Evolutionary conservation across 768 basidiomycete genomes (phyloP).

Genomic region (Mycena kentingensis): DNA sequence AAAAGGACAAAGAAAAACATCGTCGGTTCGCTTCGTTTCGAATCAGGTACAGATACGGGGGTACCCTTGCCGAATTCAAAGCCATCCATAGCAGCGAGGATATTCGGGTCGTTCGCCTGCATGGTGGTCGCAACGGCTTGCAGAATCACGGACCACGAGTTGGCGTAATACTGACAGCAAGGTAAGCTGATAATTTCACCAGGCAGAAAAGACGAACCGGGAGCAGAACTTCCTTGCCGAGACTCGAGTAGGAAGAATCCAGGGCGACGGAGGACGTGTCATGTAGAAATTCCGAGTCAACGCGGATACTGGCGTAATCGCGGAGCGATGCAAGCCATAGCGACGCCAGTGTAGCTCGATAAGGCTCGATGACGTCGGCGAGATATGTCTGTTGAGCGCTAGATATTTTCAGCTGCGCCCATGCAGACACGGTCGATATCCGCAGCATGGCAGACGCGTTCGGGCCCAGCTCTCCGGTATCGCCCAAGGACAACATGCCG

Average conservation of each 20-base stretch:
- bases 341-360: constrained; percentile 69
- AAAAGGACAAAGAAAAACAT: constrained; percentile 88
- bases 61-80: constrained; percentile 43
- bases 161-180: constrained; percentile 74
- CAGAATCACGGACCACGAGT: constrained; percentile 80
- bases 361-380: constrained; percentile 77
- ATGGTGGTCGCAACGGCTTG: constrained; percentile 84
- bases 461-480: constrained; percentile 82
- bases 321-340: constrained; percentile 88
- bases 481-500: constrained; percentile 83
- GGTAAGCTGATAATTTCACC: background rate
- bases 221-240: constrained; percentile 87
- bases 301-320: constrained; percentile 89
- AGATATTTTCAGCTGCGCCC: constrained; percentile 90
- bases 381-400: constrained; percentile 76
- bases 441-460: constrained; percentile 95
- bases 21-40: constrained; percentile 60
- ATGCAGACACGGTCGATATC: constrained; percentile 90
- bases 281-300: constrained; percentile 84
- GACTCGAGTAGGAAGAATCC: constrained; percentile 82
- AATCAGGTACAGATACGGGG: constrained; percentile 25
- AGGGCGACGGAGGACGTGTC: constrained; percentile 73
- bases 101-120: constrained; percentile 64
- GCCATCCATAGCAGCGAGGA: constrained; percentile 84
- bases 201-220: constrained; percentile 63